A percentile compares a stretch with the other conserved stretches of the same genome.
These are phyloP conservation scores for Populus ilicifolia DNA, from an alignment of 345 rosid species.

Conservation along the genomic window DNA sequence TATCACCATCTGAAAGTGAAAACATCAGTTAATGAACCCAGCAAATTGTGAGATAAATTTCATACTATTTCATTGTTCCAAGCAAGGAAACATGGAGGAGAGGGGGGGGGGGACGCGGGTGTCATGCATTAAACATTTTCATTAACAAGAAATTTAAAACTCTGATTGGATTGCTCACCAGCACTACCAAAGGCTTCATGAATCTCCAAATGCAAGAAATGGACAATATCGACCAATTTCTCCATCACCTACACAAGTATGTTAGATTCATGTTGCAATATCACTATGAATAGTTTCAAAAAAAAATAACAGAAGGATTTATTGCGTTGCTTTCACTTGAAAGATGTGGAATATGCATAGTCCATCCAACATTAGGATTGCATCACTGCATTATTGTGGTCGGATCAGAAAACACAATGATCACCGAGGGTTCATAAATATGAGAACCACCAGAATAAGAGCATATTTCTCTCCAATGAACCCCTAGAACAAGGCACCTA, in stretches of 20 bases:
- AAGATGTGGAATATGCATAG: neutral
- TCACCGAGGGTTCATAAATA: neutral
- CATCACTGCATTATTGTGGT: neutral
- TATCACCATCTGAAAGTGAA: slow-evolving; percentile 56
- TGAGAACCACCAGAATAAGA: neutral
- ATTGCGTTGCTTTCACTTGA: neutral
- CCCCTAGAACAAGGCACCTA: neutral
- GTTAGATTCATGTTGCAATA: neutral
- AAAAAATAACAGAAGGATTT: neutral
- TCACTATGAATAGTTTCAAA: neutral
- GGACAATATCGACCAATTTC: slow-evolving; percentile 90
- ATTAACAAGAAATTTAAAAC: neutral
- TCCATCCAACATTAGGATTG: neutral
- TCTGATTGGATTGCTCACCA: slow-evolving; percentile 42
- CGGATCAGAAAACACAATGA: neutral
- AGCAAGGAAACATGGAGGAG: neutral
- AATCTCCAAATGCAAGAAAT: slow-evolving; percentile 91
- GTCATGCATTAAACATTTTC: neutral
- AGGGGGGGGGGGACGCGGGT: neutral
- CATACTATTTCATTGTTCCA: neutral
- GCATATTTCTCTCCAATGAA: neutral
- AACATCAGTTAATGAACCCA: neutral
- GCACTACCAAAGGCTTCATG: slow-evolving; percentile 81
- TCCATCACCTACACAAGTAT: slow-evolving; percentile 70
- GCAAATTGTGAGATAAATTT: neutral